Conservation (phyloP, 2,329 filamentous ascomycete genomes). For the Colletotrichum cuscutae region DNA sequence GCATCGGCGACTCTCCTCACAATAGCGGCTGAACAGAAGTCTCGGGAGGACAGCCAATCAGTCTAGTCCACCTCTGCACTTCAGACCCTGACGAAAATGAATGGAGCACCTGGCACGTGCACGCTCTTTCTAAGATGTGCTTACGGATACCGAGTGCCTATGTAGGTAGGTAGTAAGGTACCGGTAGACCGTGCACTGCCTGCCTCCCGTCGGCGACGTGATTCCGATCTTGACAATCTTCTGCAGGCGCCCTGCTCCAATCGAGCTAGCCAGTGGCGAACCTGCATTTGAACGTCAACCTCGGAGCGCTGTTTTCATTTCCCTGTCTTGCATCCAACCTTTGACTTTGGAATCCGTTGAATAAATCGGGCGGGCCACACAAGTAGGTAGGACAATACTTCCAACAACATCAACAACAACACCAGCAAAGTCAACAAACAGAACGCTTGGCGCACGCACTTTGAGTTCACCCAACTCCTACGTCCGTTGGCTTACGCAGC, state of each 20-base stretch:
- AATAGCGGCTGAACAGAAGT: background rate
- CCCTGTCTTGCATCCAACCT: conserved; percentile 7
- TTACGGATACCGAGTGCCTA: too few relatives aligned
- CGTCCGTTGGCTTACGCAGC: conserved; percentile 2
- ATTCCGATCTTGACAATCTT: background rate
- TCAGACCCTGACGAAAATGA: background rate
- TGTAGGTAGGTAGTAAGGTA: too few relatives aligned
- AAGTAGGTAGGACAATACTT: background rate
- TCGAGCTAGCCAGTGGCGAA: conserved; percentile 7
- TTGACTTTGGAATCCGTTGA: background rate
- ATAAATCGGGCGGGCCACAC: background rate
- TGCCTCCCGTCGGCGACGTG: background rate
- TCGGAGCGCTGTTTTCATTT: background rate
- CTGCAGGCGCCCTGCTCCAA: conserved; percentile 7
- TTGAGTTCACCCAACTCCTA: background rate
- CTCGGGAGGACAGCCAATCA: background rate
- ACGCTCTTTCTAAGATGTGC: background rate
- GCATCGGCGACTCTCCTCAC: background rate
- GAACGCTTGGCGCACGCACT: background rate
- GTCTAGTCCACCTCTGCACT: background rate
- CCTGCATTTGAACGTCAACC: conserved; percentile 1
- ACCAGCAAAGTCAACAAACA: background rate
- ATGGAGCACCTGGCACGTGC: conserved; percentile 3
- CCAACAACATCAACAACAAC: background rate
- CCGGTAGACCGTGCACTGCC: conserved; percentile 11